Evolutionary conservation across 345 rosid genomes (phyloP), one percentile per base, ranked within the genome.

Genomic region (Lepidium sativum): DNA sequence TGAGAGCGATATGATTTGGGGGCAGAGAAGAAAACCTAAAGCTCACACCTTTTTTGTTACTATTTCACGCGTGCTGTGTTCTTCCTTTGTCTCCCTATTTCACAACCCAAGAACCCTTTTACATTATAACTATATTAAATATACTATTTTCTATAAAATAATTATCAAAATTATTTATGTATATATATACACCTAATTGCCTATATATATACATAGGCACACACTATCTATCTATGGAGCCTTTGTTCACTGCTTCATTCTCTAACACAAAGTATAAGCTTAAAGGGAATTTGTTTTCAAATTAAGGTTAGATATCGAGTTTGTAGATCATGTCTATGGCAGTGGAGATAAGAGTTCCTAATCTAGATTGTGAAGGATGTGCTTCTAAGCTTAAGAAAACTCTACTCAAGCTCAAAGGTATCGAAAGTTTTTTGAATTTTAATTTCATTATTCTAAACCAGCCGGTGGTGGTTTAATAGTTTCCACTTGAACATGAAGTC

Each of bases 311-410:
- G 35, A 15, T n/a, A n/a, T 49, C 29, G 41, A 57, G 45, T 48
- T 62, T 9, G 9, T 70, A 70, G 74, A 57, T 17, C 60, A 82
- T 82, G 91, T 82, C 85, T 51, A 81, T 86, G 77, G 4, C 77
- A 82, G 84, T 89, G 63, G 92, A 92, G 80, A 86, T 92, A 41
- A 79, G 95, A 74, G 96, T 89, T 71, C 96, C 96, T 13, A 92
- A 92, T 74, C 65, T 92, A 63, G 97, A 89, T 56, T 92, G 98
- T 51, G 83, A 84, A 68, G 98, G 96, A 17, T 92, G 98, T 67
- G 97, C 94, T 76, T 74, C 96, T 27, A 92, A 85, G 82, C 71
- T 89, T 58, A 92, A 77, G 89, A 89, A 77, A 78, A 82, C 97
- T 67, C 86, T 87, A 55, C 70, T 79, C 78, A 92, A 87, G 82